Conservation (phyloP, 176 grass and related monocot species). For the Hyparrhenia diplandra region DNA sequence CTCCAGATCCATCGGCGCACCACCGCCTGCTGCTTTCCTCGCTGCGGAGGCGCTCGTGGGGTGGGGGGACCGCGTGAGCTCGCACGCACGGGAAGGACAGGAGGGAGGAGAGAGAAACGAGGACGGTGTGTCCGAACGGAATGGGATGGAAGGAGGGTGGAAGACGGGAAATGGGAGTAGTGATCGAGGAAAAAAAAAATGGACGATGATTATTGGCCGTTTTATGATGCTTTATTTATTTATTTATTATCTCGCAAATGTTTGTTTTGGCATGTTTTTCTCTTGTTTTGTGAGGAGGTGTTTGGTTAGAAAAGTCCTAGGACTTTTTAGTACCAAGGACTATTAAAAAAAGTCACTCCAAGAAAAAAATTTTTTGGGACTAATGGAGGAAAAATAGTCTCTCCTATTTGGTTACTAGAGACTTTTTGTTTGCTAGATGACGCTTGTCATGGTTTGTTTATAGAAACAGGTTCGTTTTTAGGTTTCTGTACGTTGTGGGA, state of each 20-base stretch:
- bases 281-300: no score
- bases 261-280: neutral
- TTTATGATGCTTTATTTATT: no score
- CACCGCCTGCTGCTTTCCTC: neutral
- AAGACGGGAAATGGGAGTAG: neutral
- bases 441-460: neutral
- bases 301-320: no score
- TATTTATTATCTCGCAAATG: no score
- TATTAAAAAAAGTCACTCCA: no score
- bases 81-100: slow-evolving; percentile 12
- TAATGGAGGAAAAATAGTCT: no score
- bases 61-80: neutral
- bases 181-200: neutral
- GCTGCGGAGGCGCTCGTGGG: slow-evolving; percentile 19
- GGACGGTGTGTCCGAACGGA: slow-evolving; percentile 30
- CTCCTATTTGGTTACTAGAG: no score
- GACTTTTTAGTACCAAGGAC: no score
- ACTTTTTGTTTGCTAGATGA: no score
- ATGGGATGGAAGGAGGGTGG: neutral
- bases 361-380: no score
- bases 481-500: neutral
- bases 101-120: slow-evolving; percentile 18
- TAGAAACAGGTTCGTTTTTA: neutral
- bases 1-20: slow-evolving; percentile 46
- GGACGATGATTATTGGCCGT: neutral